Conservation (phyloP, 164 flowering plant genomes). For the Pachysandra terminalis region DNA sequence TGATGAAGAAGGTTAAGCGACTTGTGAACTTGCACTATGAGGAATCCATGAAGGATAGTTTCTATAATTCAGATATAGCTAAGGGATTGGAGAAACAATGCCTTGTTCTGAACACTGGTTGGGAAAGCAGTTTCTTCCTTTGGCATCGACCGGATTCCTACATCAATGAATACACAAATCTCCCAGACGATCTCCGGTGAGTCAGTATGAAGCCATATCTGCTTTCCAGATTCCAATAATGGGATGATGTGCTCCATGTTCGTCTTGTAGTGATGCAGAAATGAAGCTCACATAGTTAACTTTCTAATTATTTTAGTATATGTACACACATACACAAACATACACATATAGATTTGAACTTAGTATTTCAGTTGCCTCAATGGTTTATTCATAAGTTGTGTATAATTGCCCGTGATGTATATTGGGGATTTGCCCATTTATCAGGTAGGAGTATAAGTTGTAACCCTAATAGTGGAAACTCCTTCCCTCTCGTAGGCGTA, state of each 20-base stretch:
- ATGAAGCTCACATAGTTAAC: too few species aligned
- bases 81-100: slow-evolving; percentile 27
- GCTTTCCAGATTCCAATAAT: too few species aligned
- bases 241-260: background rate
- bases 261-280: too few species aligned
- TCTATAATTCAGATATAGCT: slow-evolving; percentile 49
- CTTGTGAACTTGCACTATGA: slow-evolving; percentile 56
- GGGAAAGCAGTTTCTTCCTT: slow-evolving; percentile 52
- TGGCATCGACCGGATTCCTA: slow-evolving; percentile 63
- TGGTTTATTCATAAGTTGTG: too few species aligned
- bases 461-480: too few species aligned
- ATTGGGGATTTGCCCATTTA: background rate
- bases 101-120: slow-evolving; percentile 7
- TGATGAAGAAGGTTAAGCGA: slow-evolving; percentile 65
- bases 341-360: too few species aligned
- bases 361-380: too few species aligned
- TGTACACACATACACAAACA: too few species aligned
- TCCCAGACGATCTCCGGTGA: slow-evolving; percentile 52
- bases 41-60: slow-evolving; percentile 42
- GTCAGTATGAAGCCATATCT: slow-evolving; percentile 12
- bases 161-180: slow-evolving; percentile 30
- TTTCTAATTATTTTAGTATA: too few species aligned
- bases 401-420: background rate
- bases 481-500: too few species aligned
- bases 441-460: too few species aligned